Base-by-base conservation (phyloP, 495 filamentous ascomycete genomes). In the Gamarada debralockiae region DNA sequence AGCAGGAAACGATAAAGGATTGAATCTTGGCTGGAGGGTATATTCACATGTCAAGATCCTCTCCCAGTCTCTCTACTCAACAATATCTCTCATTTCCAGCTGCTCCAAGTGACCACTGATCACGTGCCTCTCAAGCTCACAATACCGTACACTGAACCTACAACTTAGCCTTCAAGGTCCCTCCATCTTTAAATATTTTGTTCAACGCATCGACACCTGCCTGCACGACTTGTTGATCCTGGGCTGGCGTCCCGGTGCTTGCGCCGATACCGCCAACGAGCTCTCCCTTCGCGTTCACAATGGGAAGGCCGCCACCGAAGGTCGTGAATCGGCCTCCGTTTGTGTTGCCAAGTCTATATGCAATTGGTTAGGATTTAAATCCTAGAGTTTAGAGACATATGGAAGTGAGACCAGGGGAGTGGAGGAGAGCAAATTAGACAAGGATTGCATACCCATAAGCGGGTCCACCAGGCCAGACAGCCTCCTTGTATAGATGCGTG, bases 321-420 rank as follows among this genome's bases (percentile, higher is more conserved):
- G 57, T 58, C 33, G 48, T 64, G 43, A 63, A 65, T 39, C 63
- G 37, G 10, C 61, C 63, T 42, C 58, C 54, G 46, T 64, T 63
- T 7, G 23, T 59, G 18, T 62, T 62, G 0, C 60, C 60, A 13
- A 56, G 20, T 39, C 44, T 18, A 3, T 22, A 44, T 40, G 37
- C n/a, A n/a, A n/a, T 40, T 15, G 5, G 27, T 29, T 10, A 29
- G 27, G 5, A 10, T 29, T 29, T 34, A n/a, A 34, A 8, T 34
- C n/a, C 27, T 29, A 4, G 27, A 29, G 27, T 29, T 29, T 10
- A 29, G 27, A 29, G 4, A 10, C 10, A 5, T 4, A 29, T 29
- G 27, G 27, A 10, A 29, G 27, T 21, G 17, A 44, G 13, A 44
- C 15, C 4, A 22, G n/a, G n/a, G n/a, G n/a, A n/a, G 31, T 34